Evolutionary conservation across 495 filamentous ascomycete genomes (phyloP).

Genomic region (Niebla homalea): DNA sequence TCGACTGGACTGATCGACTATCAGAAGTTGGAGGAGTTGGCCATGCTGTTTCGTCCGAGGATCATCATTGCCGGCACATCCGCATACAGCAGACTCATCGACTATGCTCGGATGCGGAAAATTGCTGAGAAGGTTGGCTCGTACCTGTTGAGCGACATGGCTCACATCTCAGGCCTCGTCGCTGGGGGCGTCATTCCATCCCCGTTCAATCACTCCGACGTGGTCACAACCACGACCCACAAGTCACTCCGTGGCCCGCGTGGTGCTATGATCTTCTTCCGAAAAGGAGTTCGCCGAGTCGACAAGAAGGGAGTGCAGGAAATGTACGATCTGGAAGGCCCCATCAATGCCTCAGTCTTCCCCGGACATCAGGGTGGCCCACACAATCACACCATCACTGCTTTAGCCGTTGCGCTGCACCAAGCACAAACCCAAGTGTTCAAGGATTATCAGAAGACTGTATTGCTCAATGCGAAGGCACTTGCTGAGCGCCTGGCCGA

Average conservation of each 20-base stretch:
- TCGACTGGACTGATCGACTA: slow-evolving; percentile 91
- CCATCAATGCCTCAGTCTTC: slow-evolving; percentile 95
- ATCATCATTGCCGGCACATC: slow-evolving; percentile 90
- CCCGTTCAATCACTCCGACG: slow-evolving; percentile 80
- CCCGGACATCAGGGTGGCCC: slow-evolving; percentile 98
- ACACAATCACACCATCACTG: slow-evolving; percentile 98
- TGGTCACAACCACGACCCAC: slow-evolving; percentile 97
- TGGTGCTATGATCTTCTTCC: slow-evolving; percentile 97
- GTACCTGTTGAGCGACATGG: slow-evolving; percentile 91
- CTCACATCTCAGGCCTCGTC: slow-evolving; percentile 91
- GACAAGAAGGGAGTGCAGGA: slow-evolving; percentile 79
- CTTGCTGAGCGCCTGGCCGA: slow-evolving; percentile 61
- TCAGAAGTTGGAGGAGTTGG: slow-evolving; percentile 70
- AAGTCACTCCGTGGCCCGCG: slow-evolving; percentile 91
- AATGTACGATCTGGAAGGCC: slow-evolving; percentile 81
- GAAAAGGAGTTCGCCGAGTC: slow-evolving; percentile 72
- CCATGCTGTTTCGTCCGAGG: slow-evolving; percentile 80
- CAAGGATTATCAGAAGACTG: slow-evolving; percentile 73
- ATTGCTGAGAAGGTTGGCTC: slow-evolving; percentile 84
- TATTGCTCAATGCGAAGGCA: slow-evolving; percentile 79
- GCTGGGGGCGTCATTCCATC: slow-evolving; percentile 80
- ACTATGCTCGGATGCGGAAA: slow-evolving; percentile 75
- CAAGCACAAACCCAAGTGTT: slow-evolving; percentile 88
- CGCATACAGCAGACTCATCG: slow-evolving; percentile 87
- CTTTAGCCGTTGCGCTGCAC: slow-evolving; percentile 81